Evolutionary conservation across 202 grass and related monocot species (phyloP), one percentile per base, ranked within the genome.

Genomic region (Carex sylvatica): DNA sequence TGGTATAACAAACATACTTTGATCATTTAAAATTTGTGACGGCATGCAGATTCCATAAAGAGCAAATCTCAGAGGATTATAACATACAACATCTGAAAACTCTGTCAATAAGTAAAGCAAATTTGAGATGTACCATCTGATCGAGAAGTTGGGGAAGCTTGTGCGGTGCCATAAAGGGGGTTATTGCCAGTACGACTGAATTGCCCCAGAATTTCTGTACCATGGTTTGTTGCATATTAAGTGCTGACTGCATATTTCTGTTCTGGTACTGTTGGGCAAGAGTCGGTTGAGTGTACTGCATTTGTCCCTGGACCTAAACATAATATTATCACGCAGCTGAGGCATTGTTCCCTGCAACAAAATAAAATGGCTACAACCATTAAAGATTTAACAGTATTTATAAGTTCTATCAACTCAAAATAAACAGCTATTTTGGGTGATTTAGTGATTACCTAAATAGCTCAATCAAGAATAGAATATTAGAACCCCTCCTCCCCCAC

Each of bases 71-170:
- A n/a, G 24, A 23, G 15, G 28, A 58, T 58, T 76, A 3, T 4
- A 71, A 23, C 9, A 71, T 71, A 56, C 5, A 58, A 35, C 51
- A 77, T 36, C 15, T 77, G 52, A 88, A 79, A 22, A 82, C 82
- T 11, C 26, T 65, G 33, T 64, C 81, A 76, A 78, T 44, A 24
- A 78, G 67, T 14, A 47, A 44, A 19, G 16, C 16, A 36, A 36
- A 24, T 60, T 61, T 33, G 20, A 61, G 23, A 68, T 76, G 42
- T 61, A 95, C 95, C 92, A 98, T 98, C 77, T 98, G 92, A n/a
- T n/a, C n/a, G n/a, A 83, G 95, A 93, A 82, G 87, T 98, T 54
- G 95, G 90, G 80, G 95, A 98, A 83, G 90, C 85, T 70, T 98
- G 95, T 58, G 91, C 92, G 75, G 95, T 86, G 83, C 70, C 91